A percentile compares a stretch with the other conserved stretches of the same genome.
Evolutionary conservation across 352 stramenopile genomes (phyloP).

Genomic region (Phytopythium sindhum): DNA sequence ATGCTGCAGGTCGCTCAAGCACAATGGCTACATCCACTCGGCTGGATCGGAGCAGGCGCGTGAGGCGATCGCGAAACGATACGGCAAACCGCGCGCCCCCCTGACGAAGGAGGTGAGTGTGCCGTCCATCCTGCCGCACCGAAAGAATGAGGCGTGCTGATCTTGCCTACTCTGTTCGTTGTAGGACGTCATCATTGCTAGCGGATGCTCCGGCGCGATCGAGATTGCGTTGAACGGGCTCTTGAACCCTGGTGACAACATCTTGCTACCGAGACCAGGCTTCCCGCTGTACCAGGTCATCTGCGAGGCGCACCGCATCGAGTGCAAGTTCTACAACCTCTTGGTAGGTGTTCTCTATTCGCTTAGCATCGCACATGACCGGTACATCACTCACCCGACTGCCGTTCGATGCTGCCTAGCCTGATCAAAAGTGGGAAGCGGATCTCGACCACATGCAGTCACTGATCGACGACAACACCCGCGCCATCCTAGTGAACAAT

Average conservation of each 20-base stretch:
- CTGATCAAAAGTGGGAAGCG: constrained; percentile 90
- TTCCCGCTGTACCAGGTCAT: constrained; percentile 97
- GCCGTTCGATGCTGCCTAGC: constrained; percentile 15
- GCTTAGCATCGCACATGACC: background rate
- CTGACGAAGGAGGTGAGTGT: constrained; percentile 72
- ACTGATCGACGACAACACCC: constrained; percentile 82
- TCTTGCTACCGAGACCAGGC: constrained; percentile 91
- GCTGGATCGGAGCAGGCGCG: constrained; percentile 83
- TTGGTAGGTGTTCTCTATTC: constrained; percentile 20
- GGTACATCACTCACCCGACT: background rate
- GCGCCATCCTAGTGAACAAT: constrained; percentile 95
- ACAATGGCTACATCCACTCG: constrained; percentile 93
- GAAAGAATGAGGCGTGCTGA: background rate
- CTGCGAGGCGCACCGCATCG: constrained; percentile 89
- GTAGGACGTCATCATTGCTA: constrained; percentile 93
- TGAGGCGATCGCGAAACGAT: constrained; percentile 85
- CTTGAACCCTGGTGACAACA: constrained; percentile 88
- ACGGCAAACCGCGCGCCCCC: constrained; percentile 46
- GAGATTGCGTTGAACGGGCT: constrained; percentile 91
- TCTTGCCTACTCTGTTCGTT: background rate
- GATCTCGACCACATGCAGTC: constrained; percentile 91
- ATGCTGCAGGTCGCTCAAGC: constrained; percentile 57
- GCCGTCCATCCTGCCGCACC: too few relatives aligned
- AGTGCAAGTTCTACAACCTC: constrained; percentile 90
- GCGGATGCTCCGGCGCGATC: constrained; percentile 91